phyloP scores from a whole-genome alignment of 495 filamentous ascomycete species.

The Aspergillus conjunctus region DNA sequence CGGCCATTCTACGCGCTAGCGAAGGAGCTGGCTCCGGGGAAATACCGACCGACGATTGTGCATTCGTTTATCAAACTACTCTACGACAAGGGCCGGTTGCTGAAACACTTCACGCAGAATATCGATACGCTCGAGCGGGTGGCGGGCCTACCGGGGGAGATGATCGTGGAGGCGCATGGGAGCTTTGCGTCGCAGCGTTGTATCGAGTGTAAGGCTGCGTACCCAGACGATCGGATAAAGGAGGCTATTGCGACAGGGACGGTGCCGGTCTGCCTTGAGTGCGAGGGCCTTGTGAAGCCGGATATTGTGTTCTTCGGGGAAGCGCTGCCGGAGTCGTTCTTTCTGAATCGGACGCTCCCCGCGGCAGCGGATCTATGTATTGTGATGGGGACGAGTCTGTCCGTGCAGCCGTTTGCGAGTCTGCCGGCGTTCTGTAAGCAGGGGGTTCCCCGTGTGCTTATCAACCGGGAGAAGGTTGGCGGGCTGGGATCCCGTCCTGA shows the following conservation, averaged over 20 bases:
- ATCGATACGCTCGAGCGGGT: conserved; percentile 92
- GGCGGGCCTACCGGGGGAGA: conserved; percentile 78
- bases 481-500: conserved; percentile 72
- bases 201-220: conserved; percentile 78
- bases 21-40: conserved; percentile 89
- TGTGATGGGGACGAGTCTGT: conserved; percentile 88
- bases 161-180: conserved; percentile 92
- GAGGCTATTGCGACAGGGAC: conserved; percentile 59
- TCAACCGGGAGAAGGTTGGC: conserved; percentile 88
- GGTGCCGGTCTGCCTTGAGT: conserved; percentile 71
- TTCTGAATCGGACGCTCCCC: conserved; percentile 56
- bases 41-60: conserved; percentile 80
- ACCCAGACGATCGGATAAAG: conserved; percentile 72
- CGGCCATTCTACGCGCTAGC: conserved; percentile 90
- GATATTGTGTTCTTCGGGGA: conserved; percentile 99
- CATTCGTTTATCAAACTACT: conserved; percentile 79
- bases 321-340: conserved; percentile 71
- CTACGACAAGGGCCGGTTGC: conserved; percentile 71
- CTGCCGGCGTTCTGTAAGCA: conserved; percentile 66
- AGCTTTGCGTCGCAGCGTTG: conserved; percentile 89
- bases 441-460: conserved; percentile 71
- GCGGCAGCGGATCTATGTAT: conserved; percentile 76
- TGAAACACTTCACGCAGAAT: conserved; percentile 94
- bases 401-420: conserved; percentile 86
- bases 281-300: conserved; percentile 86